Evolutionary conservation across 306 rosid species (phyloP).

Genomic region (Spatholobus suberectus): DNA sequence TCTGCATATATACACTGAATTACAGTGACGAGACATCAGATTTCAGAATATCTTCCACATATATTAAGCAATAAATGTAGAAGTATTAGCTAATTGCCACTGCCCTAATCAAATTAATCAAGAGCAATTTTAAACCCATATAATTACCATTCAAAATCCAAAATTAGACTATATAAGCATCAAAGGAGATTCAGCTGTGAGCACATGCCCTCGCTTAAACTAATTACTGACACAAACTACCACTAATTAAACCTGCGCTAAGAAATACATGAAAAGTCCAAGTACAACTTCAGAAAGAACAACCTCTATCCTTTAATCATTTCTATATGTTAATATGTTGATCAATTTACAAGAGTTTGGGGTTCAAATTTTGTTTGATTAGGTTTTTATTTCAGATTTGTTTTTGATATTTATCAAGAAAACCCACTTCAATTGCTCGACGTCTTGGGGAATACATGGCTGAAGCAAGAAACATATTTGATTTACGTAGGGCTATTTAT

Average conservation of each 20-base stretch:
- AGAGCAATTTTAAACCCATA: neutral
- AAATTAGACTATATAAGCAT: conserved; percentile 25
- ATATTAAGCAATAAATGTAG: neutral
- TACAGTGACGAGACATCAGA: neutral
- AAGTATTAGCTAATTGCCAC: conserved; percentile 20
- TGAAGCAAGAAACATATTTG: neutral
- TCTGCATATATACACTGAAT: neutral
- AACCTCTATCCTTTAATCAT: neutral
- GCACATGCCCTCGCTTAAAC: neutral
- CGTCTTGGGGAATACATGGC: neutral
- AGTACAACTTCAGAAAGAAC: neutral
- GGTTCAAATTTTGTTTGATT: neutral
- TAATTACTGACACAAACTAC: neutral
- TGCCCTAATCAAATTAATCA: conserved; percentile 5
- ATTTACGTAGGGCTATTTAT: neutral
- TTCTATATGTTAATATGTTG: neutral
- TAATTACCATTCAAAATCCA: neutral
- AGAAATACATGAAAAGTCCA: neutral
- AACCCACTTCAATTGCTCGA: neutral
- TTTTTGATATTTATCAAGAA: neutral
- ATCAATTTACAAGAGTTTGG: neutral
- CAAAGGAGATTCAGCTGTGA: conserved; percentile 15
- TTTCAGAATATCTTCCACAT: conserved; percentile 23
- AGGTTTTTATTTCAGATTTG: neutral
- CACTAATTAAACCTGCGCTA: neutral